phyloP scores from a whole-genome alignment of 129 eudicot genomes.

The Cynara cardunculus region DNA sequence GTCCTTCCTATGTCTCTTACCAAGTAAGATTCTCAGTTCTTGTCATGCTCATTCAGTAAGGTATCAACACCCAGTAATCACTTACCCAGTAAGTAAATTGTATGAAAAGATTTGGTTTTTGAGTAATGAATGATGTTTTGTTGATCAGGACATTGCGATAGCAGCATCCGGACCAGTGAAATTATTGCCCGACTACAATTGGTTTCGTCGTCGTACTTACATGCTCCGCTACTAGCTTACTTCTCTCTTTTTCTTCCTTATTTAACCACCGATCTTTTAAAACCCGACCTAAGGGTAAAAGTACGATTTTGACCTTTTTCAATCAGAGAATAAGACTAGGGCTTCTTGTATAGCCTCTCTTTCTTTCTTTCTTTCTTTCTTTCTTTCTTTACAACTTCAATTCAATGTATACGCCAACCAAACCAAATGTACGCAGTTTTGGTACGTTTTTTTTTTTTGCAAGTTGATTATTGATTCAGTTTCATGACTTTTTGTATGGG shows the following conservation, averaged over 20 bases:
- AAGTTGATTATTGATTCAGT: not conserved
- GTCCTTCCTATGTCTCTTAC: not conserved
- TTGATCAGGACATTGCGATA: slow-evolving; percentile 10
- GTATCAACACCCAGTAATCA: too few species aligned
- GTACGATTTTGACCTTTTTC: slow-evolving; percentile 15
- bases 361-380: too few species aligned
- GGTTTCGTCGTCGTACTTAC: slow-evolving; percentile 34
- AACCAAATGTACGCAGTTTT: not conserved
- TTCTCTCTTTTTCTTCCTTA: not conserved
- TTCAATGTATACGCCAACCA: not conserved
- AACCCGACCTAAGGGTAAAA: slow-evolving; percentile 8
- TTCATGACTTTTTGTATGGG: not conserved
- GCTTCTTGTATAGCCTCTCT: not conserved
- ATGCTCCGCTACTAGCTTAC: slow-evolving; percentile 29
- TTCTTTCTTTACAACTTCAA: not conserved
- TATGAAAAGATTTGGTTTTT: not conserved
- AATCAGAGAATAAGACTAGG: slow-evolving; percentile 17
- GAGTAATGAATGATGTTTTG: not conserved
- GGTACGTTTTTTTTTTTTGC: not conserved
- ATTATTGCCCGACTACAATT: slow-evolving; percentile 27
- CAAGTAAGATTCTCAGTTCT: too few species aligned
- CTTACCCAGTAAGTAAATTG: not conserved
- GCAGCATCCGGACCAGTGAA: slow-evolving; percentile 29
- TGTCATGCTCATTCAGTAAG: too few species aligned
- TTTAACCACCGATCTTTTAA: not conserved